Base-by-base conservation (phyloP, 176 grass and related monocot species). In the Elymus sibiricus region DNA sequence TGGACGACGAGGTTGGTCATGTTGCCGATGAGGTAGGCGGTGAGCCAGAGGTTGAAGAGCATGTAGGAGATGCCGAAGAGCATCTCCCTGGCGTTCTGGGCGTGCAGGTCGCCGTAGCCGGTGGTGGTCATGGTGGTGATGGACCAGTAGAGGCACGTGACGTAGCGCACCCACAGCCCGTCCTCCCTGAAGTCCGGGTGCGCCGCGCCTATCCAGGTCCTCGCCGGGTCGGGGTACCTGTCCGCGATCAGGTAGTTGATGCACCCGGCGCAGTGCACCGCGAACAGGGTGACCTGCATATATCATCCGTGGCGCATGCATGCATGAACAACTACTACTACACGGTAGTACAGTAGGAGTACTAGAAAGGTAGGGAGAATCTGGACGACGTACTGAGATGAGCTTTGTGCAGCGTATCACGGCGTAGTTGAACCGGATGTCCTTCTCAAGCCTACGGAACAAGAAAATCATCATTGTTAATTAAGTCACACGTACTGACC, bases 1-100 rank as follows among this genome's bases (percentile, higher is more conserved):
- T 98, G 96, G 9, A 98, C 93, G 29, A 98, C 96, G 59, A 98
- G 92, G 89, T 98, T 98, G 86, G 96, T 98, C 96, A 98, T 95
- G 78, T 95, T 98, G 78, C 96, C 96, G 61, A 98, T 98, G 90
- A 98, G 83, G 89, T 98, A 98, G 4, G 96, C 84, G 2, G 96
- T 94, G 66, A 98, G 92, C 58, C 93, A 90, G 34, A 98, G 92
- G 85, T 95, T 98, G 79, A 95, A 98, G 70, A 98, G 91, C 96
- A 98, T 98, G 69, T 95, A 98, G 78, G 85, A 74, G 84, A 92
- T 90, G 51, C 88, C 93, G 82, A 98, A 95, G 15, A 95, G 64
- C 96, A 95, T 98, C 88, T 98, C 96, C 83, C 84, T 67, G 66
- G 93, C 25, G 87, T 98, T 98, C 80, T 94, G 88, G 61, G 96